Percentiles rank a stretch among this genome's conserved stretches.
Evolutionary conservation across 257 asterid species (phyloP).

Genomic region (Linaria vulgaris): DNA sequence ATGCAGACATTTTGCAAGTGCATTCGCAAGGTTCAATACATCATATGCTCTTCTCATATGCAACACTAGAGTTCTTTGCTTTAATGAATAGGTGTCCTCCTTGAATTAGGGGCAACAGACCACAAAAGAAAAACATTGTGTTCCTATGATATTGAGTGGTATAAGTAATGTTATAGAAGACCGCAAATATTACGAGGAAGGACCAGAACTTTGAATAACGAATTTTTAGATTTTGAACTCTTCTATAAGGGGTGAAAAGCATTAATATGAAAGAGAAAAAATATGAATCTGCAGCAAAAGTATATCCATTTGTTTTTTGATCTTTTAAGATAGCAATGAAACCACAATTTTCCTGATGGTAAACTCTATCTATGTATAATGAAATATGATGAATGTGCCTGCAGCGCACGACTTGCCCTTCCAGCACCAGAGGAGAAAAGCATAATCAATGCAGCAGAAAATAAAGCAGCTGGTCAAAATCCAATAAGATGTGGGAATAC

Average conservation of each 20-base stretch:
- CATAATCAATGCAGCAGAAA: slow-evolving; percentile 46
- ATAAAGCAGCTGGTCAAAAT: slow-evolving; percentile 40
- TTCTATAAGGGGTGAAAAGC: slow-evolving; percentile 10
- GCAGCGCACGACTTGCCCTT: slow-evolving; percentile 91
- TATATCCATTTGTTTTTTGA: slow-evolving; percentile 8
- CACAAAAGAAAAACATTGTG: neutral
- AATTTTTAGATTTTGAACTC: slow-evolving; percentile 6
- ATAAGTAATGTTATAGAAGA: slow-evolving; percentile 11
- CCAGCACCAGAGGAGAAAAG: slow-evolving; percentile 83
- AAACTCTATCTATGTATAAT: slow-evolving; percentile 19
- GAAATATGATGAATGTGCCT: slow-evolving; percentile 14
- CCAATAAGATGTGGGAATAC: slow-evolving; percentile 38
- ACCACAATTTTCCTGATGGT: slow-evolving; percentile 4
- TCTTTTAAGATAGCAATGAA: slow-evolving; percentile 2
- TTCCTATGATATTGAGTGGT: slow-evolving; percentile 16
- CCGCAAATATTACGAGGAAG: neutral
- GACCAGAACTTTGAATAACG: slow-evolving; percentile 1
- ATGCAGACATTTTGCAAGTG: slow-evolving; percentile 79
- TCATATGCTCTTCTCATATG: slow-evolving; percentile 14
- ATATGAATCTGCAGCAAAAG: slow-evolving; percentile 9
- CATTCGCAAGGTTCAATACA: slow-evolving; percentile 61
- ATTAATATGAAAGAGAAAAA: neutral
- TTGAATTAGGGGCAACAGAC: slow-evolving; percentile 6
- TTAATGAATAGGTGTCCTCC: slow-evolving; percentile 1
- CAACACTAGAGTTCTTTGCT: slow-evolving; percentile 11